Percentiles rank a stretch among this genome's conserved stretches.
These are phyloP conservation scores for Veloporphyrellus conicus DNA, from an alignment of 1,284 basidiomycete genomes.

Conservation along the genomic window DNA sequence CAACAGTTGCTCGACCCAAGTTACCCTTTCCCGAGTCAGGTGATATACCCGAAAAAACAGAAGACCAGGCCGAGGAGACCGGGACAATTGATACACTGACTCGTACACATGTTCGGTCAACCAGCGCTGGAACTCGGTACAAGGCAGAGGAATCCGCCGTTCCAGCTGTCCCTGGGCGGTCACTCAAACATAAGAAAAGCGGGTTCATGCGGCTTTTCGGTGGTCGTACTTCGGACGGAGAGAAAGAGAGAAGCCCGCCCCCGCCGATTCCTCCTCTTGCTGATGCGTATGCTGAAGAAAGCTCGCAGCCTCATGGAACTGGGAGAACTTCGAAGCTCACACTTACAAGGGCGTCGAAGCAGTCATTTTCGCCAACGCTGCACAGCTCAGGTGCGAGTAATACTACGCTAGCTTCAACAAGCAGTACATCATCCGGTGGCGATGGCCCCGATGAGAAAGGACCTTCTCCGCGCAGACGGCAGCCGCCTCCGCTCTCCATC, in stretches of 20 bases:
- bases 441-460: constrained; percentile 15
- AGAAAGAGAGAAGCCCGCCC: constrained; percentile 40
- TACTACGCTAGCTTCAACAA: constrained; percentile 6
- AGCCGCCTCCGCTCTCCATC: constrained; percentile 43
- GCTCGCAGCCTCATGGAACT: constrained; percentile 23
- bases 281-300: constrained; percentile 37
- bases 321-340: constrained; percentile 26
- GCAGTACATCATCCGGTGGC: constrained; percentile 3
- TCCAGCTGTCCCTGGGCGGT: constrained; percentile 37
- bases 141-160: constrained; percentile 41
- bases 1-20: constrained; percentile 26
- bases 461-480: constrained; percentile 32
- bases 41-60: constrained; percentile 21
- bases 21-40: constrained; percentile 31
- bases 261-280: constrained; percentile 54
- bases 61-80: constrained; percentile 15
- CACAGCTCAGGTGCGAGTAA: constrained; percentile 8
- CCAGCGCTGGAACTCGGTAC: constrained; percentile 54
- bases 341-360: constrained; percentile 44
- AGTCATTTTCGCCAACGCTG: constrained; percentile 25
- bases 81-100: constrained; percentile 13
- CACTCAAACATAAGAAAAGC: constrained; percentile 69
- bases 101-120: constrained; percentile 51
- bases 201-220: constrained; percentile 78
- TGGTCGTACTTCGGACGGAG: constrained; percentile 39